Evolutionary conservation across 805 yeast species (phyloP).

Genomic region (Myxozyma kluyveri): DNA sequence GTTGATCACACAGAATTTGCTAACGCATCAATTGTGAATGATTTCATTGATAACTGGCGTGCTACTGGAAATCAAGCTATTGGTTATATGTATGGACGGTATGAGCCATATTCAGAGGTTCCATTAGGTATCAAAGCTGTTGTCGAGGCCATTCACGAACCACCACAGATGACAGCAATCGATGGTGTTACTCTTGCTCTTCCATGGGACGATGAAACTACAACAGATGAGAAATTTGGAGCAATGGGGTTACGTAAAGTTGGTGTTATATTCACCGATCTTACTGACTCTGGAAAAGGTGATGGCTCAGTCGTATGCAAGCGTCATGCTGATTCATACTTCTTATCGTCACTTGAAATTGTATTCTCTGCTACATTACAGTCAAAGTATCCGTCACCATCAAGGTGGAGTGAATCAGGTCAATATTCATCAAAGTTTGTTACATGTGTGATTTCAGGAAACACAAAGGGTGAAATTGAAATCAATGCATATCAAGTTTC

Average conservation of each 20-base stretch:
- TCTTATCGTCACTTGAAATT: conserved; percentile 83
- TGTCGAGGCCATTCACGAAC: conserved; percentile 91
- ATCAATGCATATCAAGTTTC: conserved; percentile 88
- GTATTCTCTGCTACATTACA: conserved; percentile 81
- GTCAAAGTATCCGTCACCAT: conserved; percentile 55
- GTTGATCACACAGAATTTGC: conserved; percentile 96
- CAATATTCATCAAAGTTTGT: conserved; percentile 83
- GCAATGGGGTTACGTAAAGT: conserved; percentile 63
- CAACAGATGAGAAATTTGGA: conserved; percentile 54
- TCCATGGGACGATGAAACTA: conserved; percentile 53
- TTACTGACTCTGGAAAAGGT: conserved; percentile 79
- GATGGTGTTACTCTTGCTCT: conserved; percentile 75
- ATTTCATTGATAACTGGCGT: conserved; percentile 91
- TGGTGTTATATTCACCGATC: conserved; percentile 86
- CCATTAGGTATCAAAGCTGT: conserved; percentile 94
- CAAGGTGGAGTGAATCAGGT: conserved; percentile 63
- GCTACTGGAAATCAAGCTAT: conserved; percentile 79
- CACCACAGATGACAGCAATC: conserved; percentile 79
- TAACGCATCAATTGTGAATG: conserved; percentile 66
- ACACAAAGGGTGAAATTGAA: conserved; percentile 81
- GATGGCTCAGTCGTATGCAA: conserved; percentile 90
- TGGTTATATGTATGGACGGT: conserved; percentile 81
- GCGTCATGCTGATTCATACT: conserved; percentile 88
- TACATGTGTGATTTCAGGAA: conserved; percentile 93
- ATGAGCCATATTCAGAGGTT: conserved; percentile 71